Evolutionary conservation across 2,329 filamentous ascomycete genomes (phyloP).

Genomic region (Colletotrichum somersetense): DNA sequence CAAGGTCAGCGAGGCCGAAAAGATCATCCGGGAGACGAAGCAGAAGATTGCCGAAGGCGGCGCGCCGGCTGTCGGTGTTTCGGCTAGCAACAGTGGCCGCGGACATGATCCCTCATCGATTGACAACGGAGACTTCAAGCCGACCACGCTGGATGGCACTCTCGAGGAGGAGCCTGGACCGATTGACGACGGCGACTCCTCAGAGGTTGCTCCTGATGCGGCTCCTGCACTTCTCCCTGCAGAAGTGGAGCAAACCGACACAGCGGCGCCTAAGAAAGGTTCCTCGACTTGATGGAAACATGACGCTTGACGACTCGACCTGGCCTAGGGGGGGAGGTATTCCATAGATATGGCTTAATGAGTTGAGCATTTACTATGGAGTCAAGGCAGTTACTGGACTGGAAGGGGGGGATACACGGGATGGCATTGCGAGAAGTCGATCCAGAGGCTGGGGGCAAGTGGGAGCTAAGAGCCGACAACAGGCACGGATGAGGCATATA

Average conservation of each 20-base stretch:
- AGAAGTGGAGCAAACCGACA: constrained; percentile 35
- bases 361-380: background rate
- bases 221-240: constrained; percentile 30
- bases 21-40: constrained; percentile 69
- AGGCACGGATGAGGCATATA: constrained; percentile 21
- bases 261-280: constrained; percentile 24
- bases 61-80: constrained; percentile 67
- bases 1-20: constrained; percentile 71
- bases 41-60: constrained; percentile 70
- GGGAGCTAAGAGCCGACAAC: constrained; percentile 1
- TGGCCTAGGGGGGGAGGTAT: background rate
- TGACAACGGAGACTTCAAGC: constrained; percentile 60
- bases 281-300: constrained; percentile 6
- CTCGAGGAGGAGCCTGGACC: constrained; percentile 64
- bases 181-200: constrained; percentile 50
- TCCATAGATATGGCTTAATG: background rate
- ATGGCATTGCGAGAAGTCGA: constrained; percentile 26
- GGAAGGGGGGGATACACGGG: constrained; percentile 17
- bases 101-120: constrained; percentile 59
- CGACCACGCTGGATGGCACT: constrained; percentile 64
- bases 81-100: constrained; percentile 70
- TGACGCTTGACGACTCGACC: background rate
- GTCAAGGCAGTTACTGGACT: background rate
- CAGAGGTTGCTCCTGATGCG: constrained; percentile 43
- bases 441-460: background rate